Evolutionary conservation across 78 protist species (phyloP), one percentile per base, ranked within the genome.

Genomic region (Thecamonas trahens): DNA sequence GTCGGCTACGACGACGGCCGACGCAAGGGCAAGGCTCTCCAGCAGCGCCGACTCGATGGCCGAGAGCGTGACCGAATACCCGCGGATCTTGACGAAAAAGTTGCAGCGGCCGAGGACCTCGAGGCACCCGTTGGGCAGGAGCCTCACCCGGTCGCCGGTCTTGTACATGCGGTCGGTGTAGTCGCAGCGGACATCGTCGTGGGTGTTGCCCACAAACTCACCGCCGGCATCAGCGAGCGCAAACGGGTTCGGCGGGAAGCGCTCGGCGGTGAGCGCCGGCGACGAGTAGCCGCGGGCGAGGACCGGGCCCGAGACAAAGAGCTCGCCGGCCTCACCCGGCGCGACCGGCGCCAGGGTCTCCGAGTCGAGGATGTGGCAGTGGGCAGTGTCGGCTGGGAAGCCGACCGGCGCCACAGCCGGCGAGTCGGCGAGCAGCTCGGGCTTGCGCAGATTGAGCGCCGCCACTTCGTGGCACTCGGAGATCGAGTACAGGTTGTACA

Each of bases 251-350:
- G 5, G 47, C 26, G 53, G 18, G 67, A 77, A 84, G 26, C 53
- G 26, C 35, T 29, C 38, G 22, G 53, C 35, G 13, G 84, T 84
- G 37, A 62, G 40, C 15, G 76, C 89, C 0, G 73, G 76, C 37
- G 59, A 54, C 35, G 40, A 60, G 64, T 84, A 84, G 22, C 80
- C 79, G 8, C 20, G 28, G 14, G 84, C 77, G 34, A 84, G 53
- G 24, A 35, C 34, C 14, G 4, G 57, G 24, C 89, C 89, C 17
- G 73, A 72, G 17, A 72, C 45, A 57, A 37, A 65, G 11, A 84
- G 67, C 67, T 84, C 83, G 57, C 89, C 89, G 6, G 67, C 57
- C 22, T 55, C 83, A 0, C 82, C 82, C 18, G 72, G 22, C 28
- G 92, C 85, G 26, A 38, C 44, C 0, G 59, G 74, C 29, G 26